A percentile compares a stretch with the other conserved stretches of the same genome.
Conservation (phyloP, 2,329 filamentous ascomycete genomes). For the Herpotrichia juniperi region DNA sequence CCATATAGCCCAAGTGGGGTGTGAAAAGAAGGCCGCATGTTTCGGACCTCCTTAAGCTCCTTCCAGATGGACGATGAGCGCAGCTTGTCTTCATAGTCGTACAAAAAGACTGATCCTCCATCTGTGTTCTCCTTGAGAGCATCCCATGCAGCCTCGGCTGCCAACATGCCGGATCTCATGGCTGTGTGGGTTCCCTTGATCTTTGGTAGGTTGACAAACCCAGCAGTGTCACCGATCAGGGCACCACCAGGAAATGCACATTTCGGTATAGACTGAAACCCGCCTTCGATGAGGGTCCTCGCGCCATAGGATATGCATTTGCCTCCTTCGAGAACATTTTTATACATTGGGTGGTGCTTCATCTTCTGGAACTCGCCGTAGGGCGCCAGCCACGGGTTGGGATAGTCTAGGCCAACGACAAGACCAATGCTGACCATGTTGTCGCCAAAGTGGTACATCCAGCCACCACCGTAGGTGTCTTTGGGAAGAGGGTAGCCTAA, state of each 20-base stretch:
- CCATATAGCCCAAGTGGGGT: conserved; percentile 85
- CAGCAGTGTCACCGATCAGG: conserved; percentile 93
- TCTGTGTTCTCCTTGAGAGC: conserved; percentile 67
- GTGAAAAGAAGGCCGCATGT: conserved; percentile 97
- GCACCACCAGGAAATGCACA: conserved; percentile 95
- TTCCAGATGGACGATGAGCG: conserved; percentile 89
- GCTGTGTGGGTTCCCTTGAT: conserved; percentile 98
- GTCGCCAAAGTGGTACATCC: conserved; percentile 99
- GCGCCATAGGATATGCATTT: conserved; percentile 98
- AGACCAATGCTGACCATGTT: conserved; percentile 92
- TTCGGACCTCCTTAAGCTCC: conserved; percentile 92
- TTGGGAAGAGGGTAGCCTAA: conserved; percentile 89
- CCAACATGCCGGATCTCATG: conserved; percentile 97
- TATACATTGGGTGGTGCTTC: conserved; percentile 95
- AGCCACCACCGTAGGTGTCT: conserved; percentile 95
- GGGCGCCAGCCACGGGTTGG: conserved; percentile 94
- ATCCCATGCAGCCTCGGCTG: conserved; percentile 85
- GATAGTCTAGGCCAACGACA: conserved; percentile 92
- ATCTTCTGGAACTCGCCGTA: conserved; percentile 98
- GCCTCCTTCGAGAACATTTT: conserved; percentile 84
- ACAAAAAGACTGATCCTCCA: conserved; percentile 82
- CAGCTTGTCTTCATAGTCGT: conserved; percentile 89
- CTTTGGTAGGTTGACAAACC: conserved; percentile 97
- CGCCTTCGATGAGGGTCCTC: conserved; percentile 88
- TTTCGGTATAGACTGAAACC: conserved; percentile 97